Evolutionary conservation across 2,329 filamentous ascomycete genomes (phyloP).

Genomic region (Taxawa tesnikishii): DNA sequence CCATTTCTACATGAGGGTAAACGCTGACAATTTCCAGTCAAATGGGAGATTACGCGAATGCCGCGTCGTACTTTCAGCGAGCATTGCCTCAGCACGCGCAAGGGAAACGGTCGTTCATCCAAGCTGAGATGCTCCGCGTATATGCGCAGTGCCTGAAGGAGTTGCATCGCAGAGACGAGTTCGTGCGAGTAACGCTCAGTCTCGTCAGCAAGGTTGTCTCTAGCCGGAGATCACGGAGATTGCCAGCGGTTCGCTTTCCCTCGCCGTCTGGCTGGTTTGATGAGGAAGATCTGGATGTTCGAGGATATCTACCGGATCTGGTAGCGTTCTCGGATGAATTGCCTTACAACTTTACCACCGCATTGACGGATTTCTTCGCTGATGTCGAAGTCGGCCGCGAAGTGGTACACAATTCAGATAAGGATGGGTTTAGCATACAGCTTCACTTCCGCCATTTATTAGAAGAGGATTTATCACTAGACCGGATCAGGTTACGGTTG

Average conservation of each 20-base stretch:
- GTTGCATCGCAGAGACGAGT: conserved; percentile 65
- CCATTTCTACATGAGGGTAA: too few species aligned
- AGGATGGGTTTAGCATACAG: conserved; percentile 62
- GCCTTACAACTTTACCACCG: conserved; percentile 51
- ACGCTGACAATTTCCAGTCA: too few species aligned
- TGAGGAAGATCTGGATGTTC: conserved; percentile 24
- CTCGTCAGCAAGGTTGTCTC: conserved; percentile 54
- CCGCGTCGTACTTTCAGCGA: conserved; percentile 65
- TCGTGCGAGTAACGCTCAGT: conserved; percentile 62
- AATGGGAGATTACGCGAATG: conserved; percentile 58
- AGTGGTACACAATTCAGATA: conserved; percentile 55
- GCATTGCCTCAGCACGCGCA: conserved; percentile 70
- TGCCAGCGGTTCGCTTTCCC: conserved; percentile 20
- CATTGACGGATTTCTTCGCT: conserved; percentile 62
- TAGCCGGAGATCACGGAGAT: conserved; percentile 22
- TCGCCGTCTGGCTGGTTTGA: conserved; percentile 21
- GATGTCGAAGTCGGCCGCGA: conserved; percentile 55
- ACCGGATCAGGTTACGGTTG: conserved; percentile 53
- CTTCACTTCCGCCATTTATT: conserved; percentile 61
- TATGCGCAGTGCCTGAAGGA: conserved; percentile 73
- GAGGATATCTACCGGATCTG: conserved; percentile 27
- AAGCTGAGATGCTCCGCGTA: conserved; percentile 74
- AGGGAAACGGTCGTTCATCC: conserved; percentile 65
- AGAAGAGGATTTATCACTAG: conserved; percentile 54
- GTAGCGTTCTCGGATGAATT: conserved; percentile 36